Conservation (phyloP, 2,329 filamentous ascomycete species). For the Pezicula neosporulosa region DNA sequence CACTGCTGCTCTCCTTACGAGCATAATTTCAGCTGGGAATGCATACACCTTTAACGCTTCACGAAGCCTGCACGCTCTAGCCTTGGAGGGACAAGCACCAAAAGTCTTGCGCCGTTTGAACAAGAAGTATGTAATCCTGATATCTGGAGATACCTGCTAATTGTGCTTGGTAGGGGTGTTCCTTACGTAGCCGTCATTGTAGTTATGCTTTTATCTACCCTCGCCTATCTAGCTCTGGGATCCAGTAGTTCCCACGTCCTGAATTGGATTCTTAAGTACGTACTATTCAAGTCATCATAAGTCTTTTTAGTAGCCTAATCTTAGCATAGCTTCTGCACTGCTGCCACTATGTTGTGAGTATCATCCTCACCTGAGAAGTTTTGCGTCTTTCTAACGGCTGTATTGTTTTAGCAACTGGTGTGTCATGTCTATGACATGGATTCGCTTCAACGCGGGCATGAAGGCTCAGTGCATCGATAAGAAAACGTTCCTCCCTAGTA, state of each 20-base stretch:
- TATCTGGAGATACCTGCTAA: neutral
- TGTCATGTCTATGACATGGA: conserved; percentile 63
- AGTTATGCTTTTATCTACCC: conserved; percentile 62
- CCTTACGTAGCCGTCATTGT: conserved; percentile 57
- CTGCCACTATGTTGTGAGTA: neutral
- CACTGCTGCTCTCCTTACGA: conserved; percentile 51
- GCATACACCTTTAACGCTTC: conserved; percentile 45
- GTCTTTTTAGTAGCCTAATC: neutral
- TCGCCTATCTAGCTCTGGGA: conserved; percentile 64
- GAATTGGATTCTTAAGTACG: conserved; percentile 39
- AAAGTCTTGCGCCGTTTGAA: conserved; percentile 56
- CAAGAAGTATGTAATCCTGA: conserved; percentile 14
- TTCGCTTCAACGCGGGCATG: conserved; percentile 66
- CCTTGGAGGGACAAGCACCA: conserved; percentile 41
- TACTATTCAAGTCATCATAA: conserved; percentile 50
- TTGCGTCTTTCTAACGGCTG: neutral
- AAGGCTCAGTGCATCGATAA: conserved; percentile 62
- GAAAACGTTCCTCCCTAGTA: conserved; percentile 61
- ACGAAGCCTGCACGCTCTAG: conserved; percentile 49
- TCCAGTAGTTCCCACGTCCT: conserved; percentile 38
- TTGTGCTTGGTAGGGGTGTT: conserved; percentile 42
- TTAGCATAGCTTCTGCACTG: neutral
- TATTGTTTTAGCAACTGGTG: conserved; percentile 70
- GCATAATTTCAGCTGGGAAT: conserved; percentile 51
- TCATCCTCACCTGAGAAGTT: neutral